Conservation (phyloP, 352 stramenopile species). For the Saprolegnia parasitica region DNA sequence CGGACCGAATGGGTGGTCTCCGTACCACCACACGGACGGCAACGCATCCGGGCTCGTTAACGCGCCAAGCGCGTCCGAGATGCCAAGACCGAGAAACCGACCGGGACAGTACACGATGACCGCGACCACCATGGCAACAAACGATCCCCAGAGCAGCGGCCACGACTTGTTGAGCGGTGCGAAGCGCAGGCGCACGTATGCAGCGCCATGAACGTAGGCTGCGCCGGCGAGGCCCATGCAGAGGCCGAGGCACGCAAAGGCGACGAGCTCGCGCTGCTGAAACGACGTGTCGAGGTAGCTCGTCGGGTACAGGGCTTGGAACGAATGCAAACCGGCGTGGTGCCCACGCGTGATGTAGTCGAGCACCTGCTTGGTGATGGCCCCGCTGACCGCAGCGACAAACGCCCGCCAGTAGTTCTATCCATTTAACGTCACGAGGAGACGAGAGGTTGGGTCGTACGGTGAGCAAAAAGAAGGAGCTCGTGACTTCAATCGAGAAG, state of each 20-base stretch:
- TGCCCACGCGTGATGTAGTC: slow-evolving; percentile 24
- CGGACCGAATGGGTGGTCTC: slow-evolving; percentile 42
- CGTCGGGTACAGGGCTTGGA: slow-evolving; percentile 27
- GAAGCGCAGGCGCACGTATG: slow-evolving; percentile 55
- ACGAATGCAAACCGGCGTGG: slow-evolving; percentile 20
- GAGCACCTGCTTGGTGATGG: slow-evolving; percentile 65
- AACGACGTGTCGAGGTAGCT: slow-evolving; percentile 37
- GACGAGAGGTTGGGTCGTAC: too few relatives aligned
- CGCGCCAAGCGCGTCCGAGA: slow-evolving; percentile 1
- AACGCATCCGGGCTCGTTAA: slow-evolving; percentile 2
- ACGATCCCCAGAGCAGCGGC: slow-evolving; percentile 47
- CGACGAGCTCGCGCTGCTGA: slow-evolving; percentile 42
- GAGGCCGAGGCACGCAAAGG: slow-evolving; percentile 46
- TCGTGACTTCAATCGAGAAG: slow-evolving; percentile 92
- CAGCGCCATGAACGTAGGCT: slow-evolving; percentile 35
- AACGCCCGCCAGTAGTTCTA: slow-evolving; percentile 88
- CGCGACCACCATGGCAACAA: slow-evolving; percentile 55
- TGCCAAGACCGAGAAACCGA: background rate
- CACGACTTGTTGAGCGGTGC: slow-evolving; percentile 44
- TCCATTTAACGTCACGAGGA: too few relatives aligned
- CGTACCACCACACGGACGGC: background rate
- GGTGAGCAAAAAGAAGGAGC: slow-evolving; percentile 84
- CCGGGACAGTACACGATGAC: slow-evolving; percentile 39
- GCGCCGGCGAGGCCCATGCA: slow-evolving; percentile 47
- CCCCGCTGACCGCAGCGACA: slow-evolving; percentile 69